These are phyloP conservation scores for Thalassiosira hispida DNA, from an alignment of 352 stramenopile genomes.

Conservation along the genomic window DNA sequence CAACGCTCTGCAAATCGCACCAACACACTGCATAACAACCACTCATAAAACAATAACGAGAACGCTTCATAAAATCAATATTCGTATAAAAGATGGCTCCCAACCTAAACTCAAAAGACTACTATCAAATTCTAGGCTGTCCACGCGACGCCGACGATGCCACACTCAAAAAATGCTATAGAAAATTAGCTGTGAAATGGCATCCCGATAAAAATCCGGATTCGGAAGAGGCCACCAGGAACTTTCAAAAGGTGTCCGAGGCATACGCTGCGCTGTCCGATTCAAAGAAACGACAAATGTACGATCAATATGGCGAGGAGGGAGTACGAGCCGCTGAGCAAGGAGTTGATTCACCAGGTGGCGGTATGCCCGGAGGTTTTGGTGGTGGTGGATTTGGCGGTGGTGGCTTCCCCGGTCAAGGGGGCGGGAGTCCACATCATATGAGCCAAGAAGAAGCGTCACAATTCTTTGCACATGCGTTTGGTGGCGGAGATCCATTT, in stretches of 20 bases:
- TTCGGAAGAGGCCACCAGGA: conserved; percentile 76
- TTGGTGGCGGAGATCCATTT: conserved; percentile 93
- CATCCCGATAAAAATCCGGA: conserved; percentile 97
- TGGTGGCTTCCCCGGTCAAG: conserved; percentile 21
- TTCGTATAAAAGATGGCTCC: conserved; percentile 53
- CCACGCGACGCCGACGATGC: conserved; percentile 90
- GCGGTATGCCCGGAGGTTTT: conserved; percentile 84
- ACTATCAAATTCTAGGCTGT: conserved; percentile 97
- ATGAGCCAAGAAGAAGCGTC: conserved; percentile 90
- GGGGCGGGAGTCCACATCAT: conserved; percentile 47
- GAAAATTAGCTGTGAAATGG: conserved; percentile 95
- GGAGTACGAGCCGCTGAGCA: conserved; percentile 78
- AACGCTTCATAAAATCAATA: background rate
- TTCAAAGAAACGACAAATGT: conserved; percentile 90
- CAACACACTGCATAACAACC: background rate
- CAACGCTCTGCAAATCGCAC: no score
- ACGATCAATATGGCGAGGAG: conserved; percentile 93
- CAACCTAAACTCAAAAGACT: conserved; percentile 88
- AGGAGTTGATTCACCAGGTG: conserved; percentile 79
- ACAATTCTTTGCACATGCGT: conserved; percentile 92
- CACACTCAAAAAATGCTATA: conserved; percentile 96
- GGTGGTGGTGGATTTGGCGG: conserved; percentile 51
- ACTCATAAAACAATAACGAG: background rate
- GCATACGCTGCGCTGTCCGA: conserved; percentile 92
- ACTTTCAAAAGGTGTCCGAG: conserved; percentile 84